A percentile compares a stretch with the other conserved stretches of the same genome.
phyloP scores from a whole-genome alignment of 2,329 filamentous ascomycete genomes.

The Bipolaris oryzae region DNA sequence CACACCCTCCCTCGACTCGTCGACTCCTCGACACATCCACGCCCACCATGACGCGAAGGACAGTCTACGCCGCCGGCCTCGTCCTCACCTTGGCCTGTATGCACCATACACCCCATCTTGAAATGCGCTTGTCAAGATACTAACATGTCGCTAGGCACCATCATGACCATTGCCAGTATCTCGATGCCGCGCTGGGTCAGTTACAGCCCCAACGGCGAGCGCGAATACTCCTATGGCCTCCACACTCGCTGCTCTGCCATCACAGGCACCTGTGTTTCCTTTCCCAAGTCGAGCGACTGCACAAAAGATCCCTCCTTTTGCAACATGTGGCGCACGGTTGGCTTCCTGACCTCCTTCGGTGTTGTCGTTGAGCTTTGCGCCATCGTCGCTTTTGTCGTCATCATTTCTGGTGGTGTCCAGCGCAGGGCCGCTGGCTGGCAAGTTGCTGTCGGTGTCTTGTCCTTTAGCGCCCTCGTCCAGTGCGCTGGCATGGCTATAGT shows the following conservation, averaged over 20 bases:
- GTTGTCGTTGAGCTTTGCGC: conserved; percentile 81
- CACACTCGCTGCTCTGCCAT: conserved; percentile 79
- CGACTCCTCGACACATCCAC: conserved; percentile 9
- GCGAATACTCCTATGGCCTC: conserved; percentile 68
- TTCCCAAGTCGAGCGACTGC: conserved; percentile 73
- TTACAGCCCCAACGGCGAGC: conserved; percentile 56
- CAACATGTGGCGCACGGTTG: conserved; percentile 86
- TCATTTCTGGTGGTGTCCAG: conserved; percentile 78
- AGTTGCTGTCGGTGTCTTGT: conserved; percentile 69
- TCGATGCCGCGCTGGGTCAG: conserved; percentile 73
- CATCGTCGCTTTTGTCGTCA: conserved; percentile 77
- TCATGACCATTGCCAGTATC: conserved; percentile 73
- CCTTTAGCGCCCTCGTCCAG: conserved; percentile 70
- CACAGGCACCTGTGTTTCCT: conserved; percentile 66
- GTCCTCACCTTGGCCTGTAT: conserved; percentile 54
- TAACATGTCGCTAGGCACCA: conserved; percentile 62
- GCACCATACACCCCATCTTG: conserved; percentile 8
- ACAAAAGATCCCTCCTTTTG: conserved; percentile 76
- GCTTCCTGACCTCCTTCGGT: conserved; percentile 85
- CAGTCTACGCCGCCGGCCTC: conserved; percentile 57
- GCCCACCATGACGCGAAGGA: conserved; percentile 53
- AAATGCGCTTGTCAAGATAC: conserved; percentile 2
- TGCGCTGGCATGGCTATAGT: conserved; percentile 81
- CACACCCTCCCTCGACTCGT: not conserved
- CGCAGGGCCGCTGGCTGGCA: conserved; percentile 85